Conservation (phyloP, 441 rosid species). For the Populus hybrid region DNA sequence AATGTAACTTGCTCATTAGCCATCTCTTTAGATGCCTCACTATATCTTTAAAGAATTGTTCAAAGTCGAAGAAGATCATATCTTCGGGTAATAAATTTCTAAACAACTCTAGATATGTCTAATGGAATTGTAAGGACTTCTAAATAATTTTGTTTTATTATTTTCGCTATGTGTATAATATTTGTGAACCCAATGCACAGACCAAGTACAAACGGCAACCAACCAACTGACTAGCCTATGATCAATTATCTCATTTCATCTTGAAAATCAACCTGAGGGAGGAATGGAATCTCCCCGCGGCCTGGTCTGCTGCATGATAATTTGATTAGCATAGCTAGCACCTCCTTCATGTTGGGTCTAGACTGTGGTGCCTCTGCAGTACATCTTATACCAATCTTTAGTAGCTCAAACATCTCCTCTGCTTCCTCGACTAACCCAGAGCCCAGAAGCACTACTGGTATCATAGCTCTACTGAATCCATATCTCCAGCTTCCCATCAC, state of each 20-base stretch:
- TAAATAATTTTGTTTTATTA: too few relatives aligned
- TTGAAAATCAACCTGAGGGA: slow-evolving; percentile 20
- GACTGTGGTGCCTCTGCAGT: slow-evolving; percentile 70
- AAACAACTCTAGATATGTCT: too few relatives aligned
- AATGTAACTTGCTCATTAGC: rapidly evolving
- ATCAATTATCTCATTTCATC: neutral
- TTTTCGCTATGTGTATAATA: too few relatives aligned
- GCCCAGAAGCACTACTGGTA: slow-evolving; percentile 50
- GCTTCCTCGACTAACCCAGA: slow-evolving; percentile 62
- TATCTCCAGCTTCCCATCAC: slow-evolving; percentile 42
- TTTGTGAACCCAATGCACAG: too few relatives aligned
- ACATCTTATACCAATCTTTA: slow-evolving; percentile 64
- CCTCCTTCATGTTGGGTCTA: slow-evolving; percentile 93
- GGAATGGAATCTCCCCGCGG: slow-evolving; percentile 31
- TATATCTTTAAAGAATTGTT: too few relatives aligned
- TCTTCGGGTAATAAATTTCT: too few relatives aligned
- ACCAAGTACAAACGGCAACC: too few relatives aligned
- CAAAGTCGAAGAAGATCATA: too few relatives aligned
- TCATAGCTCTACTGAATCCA: slow-evolving; percentile 24
- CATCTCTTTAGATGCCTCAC: rapidly evolving
- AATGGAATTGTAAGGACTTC: too few relatives aligned
- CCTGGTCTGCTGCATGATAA: slow-evolving; percentile 32
- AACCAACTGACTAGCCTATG: too few relatives aligned
- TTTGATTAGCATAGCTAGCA: slow-evolving; percentile 51
- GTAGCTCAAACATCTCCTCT: slow-evolving; percentile 56